Evolutionary conservation across 1,139 yeast genomes (phyloP).

Genomic region (Spencermartinsiella ligniputridi): DNA sequence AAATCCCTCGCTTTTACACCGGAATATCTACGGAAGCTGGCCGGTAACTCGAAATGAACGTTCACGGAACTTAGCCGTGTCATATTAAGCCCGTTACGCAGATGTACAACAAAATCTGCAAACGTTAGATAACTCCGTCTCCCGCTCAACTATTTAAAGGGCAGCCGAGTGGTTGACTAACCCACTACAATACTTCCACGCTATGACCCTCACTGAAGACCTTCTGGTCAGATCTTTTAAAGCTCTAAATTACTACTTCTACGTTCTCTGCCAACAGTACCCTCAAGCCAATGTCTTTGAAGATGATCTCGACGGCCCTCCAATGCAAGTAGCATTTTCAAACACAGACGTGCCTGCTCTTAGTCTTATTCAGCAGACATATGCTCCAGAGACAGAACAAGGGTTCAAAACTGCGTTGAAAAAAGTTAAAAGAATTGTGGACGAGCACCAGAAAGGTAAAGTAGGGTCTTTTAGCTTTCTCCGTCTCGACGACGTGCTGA

Average conservation of each 20-base stretch:
- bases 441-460: background rate
- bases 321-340: background rate
- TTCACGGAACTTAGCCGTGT: background rate
- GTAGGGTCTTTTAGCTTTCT: background rate
- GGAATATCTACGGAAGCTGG: no score
- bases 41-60: no score
- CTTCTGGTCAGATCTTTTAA: background rate
- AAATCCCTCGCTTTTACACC: no score
- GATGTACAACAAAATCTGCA: no score
- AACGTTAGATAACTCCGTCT: no score
- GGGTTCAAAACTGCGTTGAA: background rate
- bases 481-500: background rate
- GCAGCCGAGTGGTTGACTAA: no score
- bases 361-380: background rate
- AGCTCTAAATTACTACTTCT: background rate
- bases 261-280: background rate
- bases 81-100: background rate
- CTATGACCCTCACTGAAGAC: no score
- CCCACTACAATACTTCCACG: no score
- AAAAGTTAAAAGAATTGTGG: background rate
- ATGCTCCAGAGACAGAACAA: background rate
- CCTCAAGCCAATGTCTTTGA: background rate
- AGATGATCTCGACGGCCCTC: background rate
- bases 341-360: background rate
- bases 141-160: no score